Evolutionary conservation across 169 alveolate species (phyloP), one percentile per base, ranked within the genome.

Genomic region (Ichthyophthirius multifiliis): DNA sequence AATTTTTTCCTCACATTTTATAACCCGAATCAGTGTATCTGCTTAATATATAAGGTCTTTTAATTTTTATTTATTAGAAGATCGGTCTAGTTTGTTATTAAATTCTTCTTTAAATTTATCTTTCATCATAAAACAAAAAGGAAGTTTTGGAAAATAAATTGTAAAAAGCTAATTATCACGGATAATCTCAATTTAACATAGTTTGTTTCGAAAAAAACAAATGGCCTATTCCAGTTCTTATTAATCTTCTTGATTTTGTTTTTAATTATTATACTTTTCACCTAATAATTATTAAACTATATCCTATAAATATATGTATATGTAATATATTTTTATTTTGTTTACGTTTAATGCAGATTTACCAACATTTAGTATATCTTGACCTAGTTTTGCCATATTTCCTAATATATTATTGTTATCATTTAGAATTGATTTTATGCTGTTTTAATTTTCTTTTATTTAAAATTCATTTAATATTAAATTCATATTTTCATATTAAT

Each of bases 91-190:
- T 55, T 13, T 32, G 32, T 23, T 75, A 55, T 43, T 74, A 65
- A 78, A 78, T 41, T 78, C 84, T 41, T 63, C 23, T 65, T 67
- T 78, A 7, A 75, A 65, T 30, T 37, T 37, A 30, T 78, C 73
- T 4, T 65, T 74, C 20, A 78, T 12, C 31, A 43, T 78, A n/a
- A 55, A 55, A 45, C 84, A 78, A 0, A 78, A 34, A 9, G 84
- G 84, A 34, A 78, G 34, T 65, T 45, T 78, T 32, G 84, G 84
- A 44, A 78, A 78, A 18, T 46, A 63, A 20, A 78, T 65, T 5
- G 84, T 78, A 16, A 64, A 65, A n/a, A 78, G 48, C 18, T 37
- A 30, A 16, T 67, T n/a, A 65, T 78, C 76, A 18, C 84, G 63
- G 4, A 78, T 37, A 37, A 78, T 65, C 32, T 78, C 84, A 27